Evolutionary conservation across 352 stramenopile genomes (phyloP).

Genomic region (Hyphochytrium catenoides): DNA sequence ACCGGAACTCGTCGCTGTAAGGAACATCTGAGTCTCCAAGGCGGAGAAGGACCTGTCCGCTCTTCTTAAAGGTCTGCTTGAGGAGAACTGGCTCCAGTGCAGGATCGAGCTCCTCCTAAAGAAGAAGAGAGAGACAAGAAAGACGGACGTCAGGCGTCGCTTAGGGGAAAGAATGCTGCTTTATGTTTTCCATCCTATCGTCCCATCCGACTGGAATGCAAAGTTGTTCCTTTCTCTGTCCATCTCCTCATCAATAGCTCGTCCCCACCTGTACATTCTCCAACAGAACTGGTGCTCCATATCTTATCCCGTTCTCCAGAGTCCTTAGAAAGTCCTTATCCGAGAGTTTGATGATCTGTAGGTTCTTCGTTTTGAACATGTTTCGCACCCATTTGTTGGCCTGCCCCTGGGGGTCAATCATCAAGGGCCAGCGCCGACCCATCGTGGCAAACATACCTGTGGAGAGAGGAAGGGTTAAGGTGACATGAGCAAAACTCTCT

Average conservation of each 20-base stretch:
- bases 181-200: too few relatives aligned
- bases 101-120: constrained; percentile 73
- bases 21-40: constrained; percentile 73
- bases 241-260: too few relatives aligned
- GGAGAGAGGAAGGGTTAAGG: too few relatives aligned
- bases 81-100: constrained; percentile 71
- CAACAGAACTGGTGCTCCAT: constrained; percentile 65
- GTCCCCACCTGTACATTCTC: too few relatives aligned
- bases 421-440: constrained; percentile 66
- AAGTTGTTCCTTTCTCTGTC: too few relatives aligned
- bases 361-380: constrained; percentile 47
- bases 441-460: constrained; percentile 69
- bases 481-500: too few relatives aligned
- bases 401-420: constrained; percentile 81
- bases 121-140: too few relatives aligned
- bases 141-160: too few relatives aligned
- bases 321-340: constrained; percentile 74
- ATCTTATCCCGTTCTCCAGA: constrained; percentile 71
- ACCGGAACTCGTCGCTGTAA: constrained; percentile 72
- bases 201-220: too few relatives aligned
- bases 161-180: too few relatives aligned
- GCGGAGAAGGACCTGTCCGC: constrained; percentile 57
- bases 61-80: constrained; percentile 79
- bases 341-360: constrained; percentile 78
- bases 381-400: constrained; percentile 82